Evolutionary conservation across 2,329 filamentous ascomycete genomes (phyloP), one percentile per base, ranked within the genome.

Genomic region (Orbilia oligospora): DNA sequence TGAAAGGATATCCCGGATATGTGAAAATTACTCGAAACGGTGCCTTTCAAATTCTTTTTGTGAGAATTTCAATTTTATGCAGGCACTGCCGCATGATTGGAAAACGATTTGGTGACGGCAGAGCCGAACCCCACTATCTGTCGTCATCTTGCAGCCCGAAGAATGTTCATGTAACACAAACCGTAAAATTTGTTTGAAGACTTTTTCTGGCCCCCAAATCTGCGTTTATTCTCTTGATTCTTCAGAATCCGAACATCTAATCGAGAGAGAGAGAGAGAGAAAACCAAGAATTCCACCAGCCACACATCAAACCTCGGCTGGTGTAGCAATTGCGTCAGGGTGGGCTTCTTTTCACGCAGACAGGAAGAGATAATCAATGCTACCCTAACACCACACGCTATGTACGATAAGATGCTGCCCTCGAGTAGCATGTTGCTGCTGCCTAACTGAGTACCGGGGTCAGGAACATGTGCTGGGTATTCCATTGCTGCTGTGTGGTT

Each of bases 401-500:
- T 46, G 44, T 18, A 67, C 73, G 75, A 78, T 78, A 78, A 78
- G 75, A 64, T 69, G 63, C 68, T 63, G 56, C 68, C 68, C 38
- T 69, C 51, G 5, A 68, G 68, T 71, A 78, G 75, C 63, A 69
- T 71, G 44, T 68, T 64, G 68, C 75, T 78, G 75, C 75, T 78
- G 75, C 75, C 75, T 78, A 78, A 72, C 68, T 77, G 51, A 68
- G 51, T 72, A 69, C 75, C 68, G 53, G 75, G 75, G 71, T 72
- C 68, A 78, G 75, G 75, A 78, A 78, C 68, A 78, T 78, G 75
- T 72, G 75, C 75, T 78, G 67, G 67, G 73, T 67, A 64, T 68
- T 63, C 67, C 38, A 55, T 61, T 61, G 53, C 67, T 78, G 61
- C 56, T 71, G 73, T 77, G 73, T 67, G 66, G 66, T 67, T 76